Evolutionary conservation across 371 early-diverging fungal species (phyloP).

Genomic region (Mortierella sp.): DNA sequence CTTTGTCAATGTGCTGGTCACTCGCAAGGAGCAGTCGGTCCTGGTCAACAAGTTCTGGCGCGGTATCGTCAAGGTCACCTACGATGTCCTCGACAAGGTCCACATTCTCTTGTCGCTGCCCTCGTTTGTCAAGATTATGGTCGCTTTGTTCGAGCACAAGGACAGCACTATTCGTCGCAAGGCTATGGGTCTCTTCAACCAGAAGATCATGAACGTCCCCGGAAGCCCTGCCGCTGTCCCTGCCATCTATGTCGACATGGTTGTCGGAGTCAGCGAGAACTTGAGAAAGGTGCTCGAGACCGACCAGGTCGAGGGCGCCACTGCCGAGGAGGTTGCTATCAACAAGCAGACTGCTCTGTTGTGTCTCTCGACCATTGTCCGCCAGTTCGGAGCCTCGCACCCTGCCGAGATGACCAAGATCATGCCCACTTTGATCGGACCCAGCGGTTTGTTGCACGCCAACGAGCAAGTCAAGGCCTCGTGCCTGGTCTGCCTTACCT

Average conservation of each 20-base stretch:
- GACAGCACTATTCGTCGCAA: slow-evolving; percentile 82
- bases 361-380: slow-evolving; percentile 84
- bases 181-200: slow-evolving; percentile 84
- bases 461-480: slow-evolving; percentile 79
- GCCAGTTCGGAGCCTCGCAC: slow-evolving; percentile 72
- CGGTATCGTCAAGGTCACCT: slow-evolving; percentile 70
- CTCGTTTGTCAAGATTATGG: slow-evolving; percentile 80
- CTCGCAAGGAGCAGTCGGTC: slow-evolving; percentile 51
- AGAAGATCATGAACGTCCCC: slow-evolving; percentile 69
- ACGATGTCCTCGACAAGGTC: slow-evolving; percentile 83
- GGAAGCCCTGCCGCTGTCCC: slow-evolving; percentile 55
- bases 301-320: slow-evolving; percentile 61
- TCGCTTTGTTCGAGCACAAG: slow-evolving; percentile 75
- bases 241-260: slow-evolving; percentile 35
- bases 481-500: slow-evolving; percentile 79
- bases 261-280: slow-evolving; percentile 51
- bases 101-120: slow-evolving; percentile 81
- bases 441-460: slow-evolving; percentile 63
- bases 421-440: slow-evolving; percentile 71
- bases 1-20: slow-evolving; percentile 60
- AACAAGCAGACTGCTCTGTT: slow-evolving; percentile 86
- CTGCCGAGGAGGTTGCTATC: slow-evolving; percentile 67
- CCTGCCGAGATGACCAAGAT: slow-evolving; percentile 73
- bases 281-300: slow-evolving; percentile 54
- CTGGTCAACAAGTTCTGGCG: slow-evolving; percentile 71